These are phyloP conservation scores for Xylaria sp. DNA, from an alignment of 2,329 filamentous ascomycete genomes.

Conservation along the genomic window DNA sequence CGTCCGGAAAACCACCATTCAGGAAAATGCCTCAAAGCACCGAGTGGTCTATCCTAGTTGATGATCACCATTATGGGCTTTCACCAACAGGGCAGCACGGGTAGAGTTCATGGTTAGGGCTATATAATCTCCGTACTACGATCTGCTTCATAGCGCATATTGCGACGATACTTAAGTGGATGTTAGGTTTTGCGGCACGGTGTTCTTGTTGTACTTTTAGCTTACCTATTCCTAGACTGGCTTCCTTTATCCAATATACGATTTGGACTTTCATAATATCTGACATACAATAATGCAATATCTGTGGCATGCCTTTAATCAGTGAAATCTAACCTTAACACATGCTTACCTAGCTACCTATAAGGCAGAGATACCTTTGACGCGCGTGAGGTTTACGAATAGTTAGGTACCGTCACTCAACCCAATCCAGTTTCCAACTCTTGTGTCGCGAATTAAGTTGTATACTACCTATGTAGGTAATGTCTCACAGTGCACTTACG, in stretches of 20 bases:
- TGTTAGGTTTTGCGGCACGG: no score
- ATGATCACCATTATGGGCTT: not conserved
- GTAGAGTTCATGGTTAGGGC: not conserved
- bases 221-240: no score
- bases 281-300: not conserved
- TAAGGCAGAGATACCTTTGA: not conserved
- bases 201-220: no score
- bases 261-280: not conserved
- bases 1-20: not conserved
- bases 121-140: not conserved
- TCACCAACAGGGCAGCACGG: not conserved
- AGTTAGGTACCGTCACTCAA: not conserved
- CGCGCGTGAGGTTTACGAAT: not conserved
- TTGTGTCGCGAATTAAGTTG: not conserved
- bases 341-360: not conserved
- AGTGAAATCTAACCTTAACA: not conserved
- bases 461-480: not conserved
- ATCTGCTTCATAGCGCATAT: not conserved
- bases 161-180: not conserved
- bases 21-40: constrained; percentile 5
- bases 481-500: not conserved
- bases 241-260: not conserved
- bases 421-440: not conserved
- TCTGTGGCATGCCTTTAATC: not conserved
- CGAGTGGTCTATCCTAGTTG: not conserved